These are phyloP conservation scores for Clonostachys byssicola DNA, from an alignment of 2,329 filamentous ascomycete genomes.

Conservation along the genomic window DNA sequence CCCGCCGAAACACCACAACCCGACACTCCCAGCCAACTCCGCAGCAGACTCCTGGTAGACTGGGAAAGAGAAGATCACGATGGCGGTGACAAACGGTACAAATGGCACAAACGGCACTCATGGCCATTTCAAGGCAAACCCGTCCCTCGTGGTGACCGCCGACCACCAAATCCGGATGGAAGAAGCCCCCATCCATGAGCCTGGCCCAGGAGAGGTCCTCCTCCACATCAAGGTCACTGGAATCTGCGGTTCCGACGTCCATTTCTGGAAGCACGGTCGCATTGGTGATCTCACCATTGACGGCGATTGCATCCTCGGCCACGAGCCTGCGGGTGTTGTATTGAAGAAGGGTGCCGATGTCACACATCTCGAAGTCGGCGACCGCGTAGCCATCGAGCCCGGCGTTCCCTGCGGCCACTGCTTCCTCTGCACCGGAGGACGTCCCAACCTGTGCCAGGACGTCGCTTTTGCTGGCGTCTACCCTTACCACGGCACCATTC, in stretches of 20 bases:
- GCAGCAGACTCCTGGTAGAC: no score
- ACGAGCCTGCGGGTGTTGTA: slow-evolving; percentile 60
- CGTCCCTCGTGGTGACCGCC: neutral
- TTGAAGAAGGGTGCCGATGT: slow-evolving; percentile 16
- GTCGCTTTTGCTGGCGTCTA: slow-evolving; percentile 56
- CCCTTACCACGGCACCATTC: slow-evolving; percentile 54
- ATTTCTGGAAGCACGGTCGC: slow-evolving; percentile 62
- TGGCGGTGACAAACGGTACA: no score
- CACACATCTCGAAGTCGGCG: slow-evolving; percentile 20
- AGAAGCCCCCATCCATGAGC: neutral
- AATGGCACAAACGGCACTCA: no score
- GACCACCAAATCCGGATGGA: neutral
- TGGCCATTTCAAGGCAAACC: neutral
- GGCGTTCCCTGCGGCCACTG: slow-evolving; percentile 57
- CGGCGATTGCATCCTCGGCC: slow-evolving; percentile 61
- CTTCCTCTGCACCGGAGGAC: slow-evolving; percentile 50
- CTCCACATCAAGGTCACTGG: slow-evolving; percentile 60
- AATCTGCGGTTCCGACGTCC: slow-evolving; percentile 66
- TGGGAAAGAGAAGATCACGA: no score
- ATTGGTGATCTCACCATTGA: slow-evolving; percentile 61
- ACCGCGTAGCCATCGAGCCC: slow-evolving; percentile 61
- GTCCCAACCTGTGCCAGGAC: slow-evolving; percentile 57
- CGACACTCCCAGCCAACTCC: no score
- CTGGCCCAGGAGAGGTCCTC: slow-evolving; percentile 45
- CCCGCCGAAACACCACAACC: no score